Conservation (phyloP, 176 grass and related monocot species). For the Musa troglodytarum region DNA sequence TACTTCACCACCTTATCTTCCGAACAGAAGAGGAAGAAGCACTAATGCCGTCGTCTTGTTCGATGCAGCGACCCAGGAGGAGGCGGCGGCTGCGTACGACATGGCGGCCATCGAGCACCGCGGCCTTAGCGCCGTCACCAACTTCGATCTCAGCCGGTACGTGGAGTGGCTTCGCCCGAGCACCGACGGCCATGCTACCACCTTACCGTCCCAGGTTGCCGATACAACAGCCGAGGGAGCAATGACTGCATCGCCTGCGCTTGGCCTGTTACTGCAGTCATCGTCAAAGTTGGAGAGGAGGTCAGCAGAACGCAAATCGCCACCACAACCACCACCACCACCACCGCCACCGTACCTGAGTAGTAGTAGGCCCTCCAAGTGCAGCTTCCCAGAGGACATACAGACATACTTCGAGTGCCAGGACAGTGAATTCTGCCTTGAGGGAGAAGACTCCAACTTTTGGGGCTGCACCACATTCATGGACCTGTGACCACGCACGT, state of each 20-base stretch:
- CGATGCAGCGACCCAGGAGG: conserved; percentile 80
- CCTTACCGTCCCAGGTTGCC: not conserved
- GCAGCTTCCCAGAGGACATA: conserved; percentile 74
- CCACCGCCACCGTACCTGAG: not conserved
- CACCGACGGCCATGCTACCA: not conserved
- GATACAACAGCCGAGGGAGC: too few relatives aligned
- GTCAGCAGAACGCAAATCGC: not conserved
- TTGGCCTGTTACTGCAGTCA: too few relatives aligned
- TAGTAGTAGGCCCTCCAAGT: not conserved
- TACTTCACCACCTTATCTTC: not conserved
- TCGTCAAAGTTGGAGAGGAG: too few relatives aligned
- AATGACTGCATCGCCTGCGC: too few relatives aligned
- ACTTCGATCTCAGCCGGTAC: conserved; percentile 87
- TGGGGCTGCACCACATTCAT: too few relatives aligned
- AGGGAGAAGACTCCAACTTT: too few relatives aligned
- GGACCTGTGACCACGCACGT: too few relatives aligned
- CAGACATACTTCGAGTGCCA: conserved; percentile 75
- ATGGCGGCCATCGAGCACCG: conserved; percentile 85
- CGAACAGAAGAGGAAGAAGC: not conserved
- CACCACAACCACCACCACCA: not conserved
- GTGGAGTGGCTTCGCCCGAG: conserved; percentile 55
- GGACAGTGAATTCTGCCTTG: conserved; percentile 15
- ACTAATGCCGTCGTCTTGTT: not conserved
- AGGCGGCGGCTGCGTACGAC: conserved; percentile 82
- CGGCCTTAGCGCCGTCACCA: conserved; percentile 84